Evolutionary conservation across 495 filamentous ascomycete species (phyloP).

Genomic region (Achaetomiella virescens): DNA sequence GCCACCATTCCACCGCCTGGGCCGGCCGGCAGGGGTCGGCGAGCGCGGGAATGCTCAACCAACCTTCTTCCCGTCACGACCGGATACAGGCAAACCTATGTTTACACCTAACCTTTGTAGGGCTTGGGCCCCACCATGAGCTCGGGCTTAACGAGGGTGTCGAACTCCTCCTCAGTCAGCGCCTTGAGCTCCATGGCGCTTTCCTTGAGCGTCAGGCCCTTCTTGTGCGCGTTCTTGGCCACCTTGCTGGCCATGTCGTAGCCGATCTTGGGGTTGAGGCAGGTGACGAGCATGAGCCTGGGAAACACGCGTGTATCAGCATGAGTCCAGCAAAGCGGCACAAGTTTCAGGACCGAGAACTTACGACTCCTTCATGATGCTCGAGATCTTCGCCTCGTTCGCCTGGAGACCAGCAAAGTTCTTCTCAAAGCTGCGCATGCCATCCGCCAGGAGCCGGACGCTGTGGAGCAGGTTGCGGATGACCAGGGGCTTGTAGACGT

Average conservation of each 20-base stretch:
- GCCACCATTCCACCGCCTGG: background rate
- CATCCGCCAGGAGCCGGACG: constrained; percentile 76
- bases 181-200: constrained; percentile 91
- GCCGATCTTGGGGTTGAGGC: constrained; percentile 96
- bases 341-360: constrained; percentile 19
- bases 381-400: constrained; percentile 82
- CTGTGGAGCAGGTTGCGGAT: constrained; percentile 94
- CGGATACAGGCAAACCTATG: background rate
- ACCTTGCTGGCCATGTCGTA: constrained; percentile 98
- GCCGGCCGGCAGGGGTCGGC: background rate
- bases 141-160: constrained; percentile 86
- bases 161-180: constrained; percentile 85
- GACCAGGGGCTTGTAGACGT: constrained; percentile 96
- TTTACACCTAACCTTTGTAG: constrained; percentile 35
- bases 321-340: constrained; percentile 10
- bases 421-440: constrained; percentile 90
- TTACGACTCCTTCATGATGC: constrained; percentile 79
- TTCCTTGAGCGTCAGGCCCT: constrained; percentile 86
- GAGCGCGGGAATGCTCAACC: background rate
- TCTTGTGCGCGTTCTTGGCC: constrained; percentile 99
- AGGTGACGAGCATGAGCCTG: constrained; percentile 96
- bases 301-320: background rate
- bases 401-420: constrained; percentile 84
- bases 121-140: constrained; percentile 85
- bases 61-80: background rate